Evolutionary conservation across 2,329 filamentous ascomycete genomes (phyloP).

Genomic region (Fusarium verrucosum): DNA sequence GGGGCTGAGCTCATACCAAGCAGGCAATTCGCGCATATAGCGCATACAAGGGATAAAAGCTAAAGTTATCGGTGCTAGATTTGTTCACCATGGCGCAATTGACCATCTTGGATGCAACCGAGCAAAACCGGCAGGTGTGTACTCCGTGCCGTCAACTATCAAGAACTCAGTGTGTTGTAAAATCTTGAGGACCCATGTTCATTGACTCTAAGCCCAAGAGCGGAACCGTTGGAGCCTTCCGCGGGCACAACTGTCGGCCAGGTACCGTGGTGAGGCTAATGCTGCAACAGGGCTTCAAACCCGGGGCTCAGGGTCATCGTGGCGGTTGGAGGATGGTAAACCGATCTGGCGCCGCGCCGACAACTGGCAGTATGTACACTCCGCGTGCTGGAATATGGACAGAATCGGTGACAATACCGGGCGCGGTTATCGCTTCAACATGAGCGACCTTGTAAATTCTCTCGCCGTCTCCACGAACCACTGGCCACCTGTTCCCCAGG

Average conservation of each 20-base stretch:
- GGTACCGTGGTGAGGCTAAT: slow-evolving; percentile 38
- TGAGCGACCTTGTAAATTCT: slow-evolving; percentile 10
- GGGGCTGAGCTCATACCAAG: background rate
- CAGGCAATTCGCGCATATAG: slow-evolving; percentile 14
- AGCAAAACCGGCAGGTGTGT: slow-evolving; percentile 33
- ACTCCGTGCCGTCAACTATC: slow-evolving; percentile 7
- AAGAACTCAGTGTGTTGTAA: slow-evolving; percentile 1
- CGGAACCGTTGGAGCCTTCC: slow-evolving; percentile 40
- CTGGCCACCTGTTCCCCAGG: slow-evolving; percentile 3
- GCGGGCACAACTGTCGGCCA: slow-evolving; percentile 33
- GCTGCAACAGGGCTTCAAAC: slow-evolving; percentile 40
- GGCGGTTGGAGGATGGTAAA: slow-evolving; percentile 30
- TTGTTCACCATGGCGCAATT: slow-evolving; percentile 14
- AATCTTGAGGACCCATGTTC: slow-evolving; percentile 3
- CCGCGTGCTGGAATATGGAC: no score
- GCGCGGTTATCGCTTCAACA: background rate
- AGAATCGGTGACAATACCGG: no score
- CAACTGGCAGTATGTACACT: slow-evolving; percentile 23
- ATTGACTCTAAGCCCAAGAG: slow-evolving; percentile 18
- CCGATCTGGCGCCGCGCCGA: slow-evolving; percentile 15
- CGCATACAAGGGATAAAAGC: slow-evolving; percentile 21
- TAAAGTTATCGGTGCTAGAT: background rate
- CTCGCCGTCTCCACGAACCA: slow-evolving; percentile 12
- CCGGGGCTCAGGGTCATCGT: slow-evolving; percentile 33
- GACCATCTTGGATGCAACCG: slow-evolving; percentile 21